Conservation (phyloP, 2,329 filamentous ascomycete genomes). For the Gyromitra esculenta region DNA sequence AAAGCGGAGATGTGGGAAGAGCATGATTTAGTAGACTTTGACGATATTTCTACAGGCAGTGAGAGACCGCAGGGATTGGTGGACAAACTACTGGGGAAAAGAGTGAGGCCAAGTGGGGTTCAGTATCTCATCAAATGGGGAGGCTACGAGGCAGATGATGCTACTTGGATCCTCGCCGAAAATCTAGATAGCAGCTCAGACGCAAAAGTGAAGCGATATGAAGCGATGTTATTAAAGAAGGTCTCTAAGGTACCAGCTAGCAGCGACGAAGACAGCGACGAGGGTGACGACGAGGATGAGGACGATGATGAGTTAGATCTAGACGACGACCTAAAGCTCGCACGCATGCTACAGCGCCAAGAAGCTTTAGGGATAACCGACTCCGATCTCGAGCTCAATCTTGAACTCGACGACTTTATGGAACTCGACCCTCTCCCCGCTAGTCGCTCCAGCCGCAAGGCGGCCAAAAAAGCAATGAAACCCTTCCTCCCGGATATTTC, state of each 20-base stretch:
- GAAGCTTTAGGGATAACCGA: conserved; percentile 52
- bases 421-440: conserved; percentile 32
- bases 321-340: conserved; percentile 56
- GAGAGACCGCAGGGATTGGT: conserved; percentile 62
- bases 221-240: conserved; percentile 59
- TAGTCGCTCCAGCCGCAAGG: conserved; percentile 35
- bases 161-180: conserved; percentile 64
- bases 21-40: conserved; percentile 63
- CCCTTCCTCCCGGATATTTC: conserved; percentile 31
- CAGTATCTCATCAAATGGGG: conserved; percentile 67
- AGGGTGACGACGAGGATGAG: conserved; percentile 61
- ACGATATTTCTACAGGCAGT: conserved; percentile 65
- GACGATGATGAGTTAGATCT: conserved; percentile 59
- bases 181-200: conserved; percentile 59
- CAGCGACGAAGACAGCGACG: conserved; percentile 59
- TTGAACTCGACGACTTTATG: conserved; percentile 38
- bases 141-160: conserved; percentile 63
- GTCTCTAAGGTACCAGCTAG: conserved; percentile 57
- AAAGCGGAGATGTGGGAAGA: conserved; percentile 61
- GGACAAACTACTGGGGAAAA: conserved; percentile 63
- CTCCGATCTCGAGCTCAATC: conserved; percentile 46
- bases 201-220: conserved; percentile 53
- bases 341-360: conserved; percentile 55
- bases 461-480: conserved; percentile 11
- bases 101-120: conserved; percentile 62